A percentile compares a stretch with the other conserved stretches of the same genome.
Conservation (phyloP, 805 yeast genomes). For the Lipomyces orientalis region DNA sequence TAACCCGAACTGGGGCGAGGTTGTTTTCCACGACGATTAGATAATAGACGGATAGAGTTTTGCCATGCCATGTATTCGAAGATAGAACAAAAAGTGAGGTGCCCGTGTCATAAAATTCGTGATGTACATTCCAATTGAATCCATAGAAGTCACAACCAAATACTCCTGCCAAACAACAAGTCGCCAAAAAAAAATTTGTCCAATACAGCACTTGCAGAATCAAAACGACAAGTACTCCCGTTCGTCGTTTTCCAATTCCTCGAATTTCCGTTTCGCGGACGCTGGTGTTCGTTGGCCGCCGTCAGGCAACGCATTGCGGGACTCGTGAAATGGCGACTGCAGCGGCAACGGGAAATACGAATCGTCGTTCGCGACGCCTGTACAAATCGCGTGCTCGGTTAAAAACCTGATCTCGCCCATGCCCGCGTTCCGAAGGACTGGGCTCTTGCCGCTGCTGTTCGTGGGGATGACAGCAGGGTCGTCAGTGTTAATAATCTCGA, state of each 20-base stretch:
- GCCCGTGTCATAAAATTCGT: not conserved
- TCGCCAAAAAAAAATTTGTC: not conserved
- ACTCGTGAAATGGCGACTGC: constrained; percentile 29
- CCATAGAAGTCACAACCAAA: not conserved
- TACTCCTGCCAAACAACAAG: not conserved
- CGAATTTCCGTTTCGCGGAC: not conserved
- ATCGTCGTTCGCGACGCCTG: not conserved
- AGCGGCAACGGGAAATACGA: constrained; percentile 17
- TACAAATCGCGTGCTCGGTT: constrained; percentile 10
- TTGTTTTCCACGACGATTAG: constrained; percentile 35
- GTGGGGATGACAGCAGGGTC: not conserved
- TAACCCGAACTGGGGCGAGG: constrained; percentile 36
- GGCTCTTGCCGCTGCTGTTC: not conserved
- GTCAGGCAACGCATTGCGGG: not conserved
- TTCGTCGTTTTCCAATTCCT: not conserved
- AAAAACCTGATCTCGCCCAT: constrained; percentile 20
- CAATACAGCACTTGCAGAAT: not conserved
- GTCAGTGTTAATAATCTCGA: constrained; percentile 9
- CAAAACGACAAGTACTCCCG: not conserved
- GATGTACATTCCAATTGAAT: not conserved
- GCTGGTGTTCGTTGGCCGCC: not conserved
- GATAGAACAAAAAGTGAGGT: too few relatives aligned
- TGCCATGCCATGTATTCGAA: too few relatives aligned
- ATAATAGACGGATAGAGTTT: not conserved
- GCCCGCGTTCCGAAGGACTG: constrained; percentile 13